phyloP scores from a whole-genome alignment of 306 rosid genomes.

The Gynostemma pentaphyllum region DNA sequence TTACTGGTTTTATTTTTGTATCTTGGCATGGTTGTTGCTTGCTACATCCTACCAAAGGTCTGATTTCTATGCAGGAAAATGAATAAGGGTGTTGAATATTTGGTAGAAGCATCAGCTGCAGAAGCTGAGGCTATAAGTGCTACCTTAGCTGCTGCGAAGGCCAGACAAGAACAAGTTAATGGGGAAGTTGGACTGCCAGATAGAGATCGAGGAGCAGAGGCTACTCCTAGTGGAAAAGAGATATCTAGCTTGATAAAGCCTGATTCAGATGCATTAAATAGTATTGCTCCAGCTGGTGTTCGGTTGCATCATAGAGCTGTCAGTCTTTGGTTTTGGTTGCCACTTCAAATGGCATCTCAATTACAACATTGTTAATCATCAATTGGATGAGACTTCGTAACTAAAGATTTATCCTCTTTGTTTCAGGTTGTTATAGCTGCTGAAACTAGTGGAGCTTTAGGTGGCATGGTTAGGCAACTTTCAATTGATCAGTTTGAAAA shows the following conservation, averaged over 20 bases:
- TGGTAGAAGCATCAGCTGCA: constrained; percentile 98
- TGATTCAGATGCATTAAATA: constrained; percentile 62
- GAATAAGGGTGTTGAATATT: constrained; percentile 93
- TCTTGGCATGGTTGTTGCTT: not conserved
- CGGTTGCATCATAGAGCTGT: constrained; percentile 99
- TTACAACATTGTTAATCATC: not conserved
- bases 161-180: constrained; percentile 74
- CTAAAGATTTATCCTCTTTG: constrained; percentile 22
- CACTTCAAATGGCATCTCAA: constrained; percentile 8
- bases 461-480: constrained; percentile 99
- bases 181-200: constrained; percentile 91
- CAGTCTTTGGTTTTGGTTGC: constrained; percentile 32
- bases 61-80: constrained; percentile 44
- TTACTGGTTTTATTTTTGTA: constrained; percentile 3
- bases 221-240: constrained; percentile 91
- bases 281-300: constrained; percentile 68
- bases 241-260: constrained; percentile 81
- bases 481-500: constrained; percentile 98
- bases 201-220: constrained; percentile 94
- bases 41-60: not conserved
- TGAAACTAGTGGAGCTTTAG: constrained; percentile 96
- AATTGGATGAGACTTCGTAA: not conserved
- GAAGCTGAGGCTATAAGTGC: constrained; percentile 99
- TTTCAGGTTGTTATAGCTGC: constrained; percentile 93
- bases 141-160: constrained; percentile 95